Conservation (phyloP, 768 basidiomycete species). For the Trametes punicea region DNA sequence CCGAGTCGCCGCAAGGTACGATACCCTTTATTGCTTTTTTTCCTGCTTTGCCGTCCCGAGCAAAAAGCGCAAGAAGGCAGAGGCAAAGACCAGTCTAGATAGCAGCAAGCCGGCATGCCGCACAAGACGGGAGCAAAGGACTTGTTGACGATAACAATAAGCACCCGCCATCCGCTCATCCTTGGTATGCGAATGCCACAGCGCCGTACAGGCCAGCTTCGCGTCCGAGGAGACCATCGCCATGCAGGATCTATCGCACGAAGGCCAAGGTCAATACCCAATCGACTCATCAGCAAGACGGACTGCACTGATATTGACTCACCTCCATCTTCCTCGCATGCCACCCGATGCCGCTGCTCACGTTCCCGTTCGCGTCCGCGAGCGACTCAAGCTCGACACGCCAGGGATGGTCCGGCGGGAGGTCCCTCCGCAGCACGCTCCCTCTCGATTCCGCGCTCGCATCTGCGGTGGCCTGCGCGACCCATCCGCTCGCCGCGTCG, state of each 20-base stretch:
- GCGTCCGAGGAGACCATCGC: constrained; percentile 85
- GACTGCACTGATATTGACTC: constrained; percentile 28
- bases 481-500: constrained; percentile 84
- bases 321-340: constrained; percentile 97
- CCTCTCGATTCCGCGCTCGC: constrained; percentile 28
- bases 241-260: constrained; percentile 65
- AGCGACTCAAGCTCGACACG: constrained; percentile 68
- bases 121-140: too few relatives aligned
- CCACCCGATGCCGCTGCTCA: constrained; percentile 92
- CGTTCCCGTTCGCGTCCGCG: constrained; percentile 80
- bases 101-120: too few relatives aligned
- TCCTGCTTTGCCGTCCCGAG: neutral
- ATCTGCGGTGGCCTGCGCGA: constrained; percentile 34
- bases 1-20: neutral
- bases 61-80: too few relatives aligned
- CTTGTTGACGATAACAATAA: neutral
- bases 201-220: constrained; percentile 94
- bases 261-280: constrained; percentile 2
- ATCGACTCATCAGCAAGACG: neutral
- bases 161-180: constrained; percentile 40
- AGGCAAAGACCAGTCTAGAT: too few relatives aligned
- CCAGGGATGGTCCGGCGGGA: constrained; percentile 61
- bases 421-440: constrained; percentile 55
- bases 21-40: neutral
- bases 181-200: constrained; percentile 92